phyloP scores from a whole-genome alignment of 768 basidiomycete species.

The Xerocomus potaroensis region DNA sequence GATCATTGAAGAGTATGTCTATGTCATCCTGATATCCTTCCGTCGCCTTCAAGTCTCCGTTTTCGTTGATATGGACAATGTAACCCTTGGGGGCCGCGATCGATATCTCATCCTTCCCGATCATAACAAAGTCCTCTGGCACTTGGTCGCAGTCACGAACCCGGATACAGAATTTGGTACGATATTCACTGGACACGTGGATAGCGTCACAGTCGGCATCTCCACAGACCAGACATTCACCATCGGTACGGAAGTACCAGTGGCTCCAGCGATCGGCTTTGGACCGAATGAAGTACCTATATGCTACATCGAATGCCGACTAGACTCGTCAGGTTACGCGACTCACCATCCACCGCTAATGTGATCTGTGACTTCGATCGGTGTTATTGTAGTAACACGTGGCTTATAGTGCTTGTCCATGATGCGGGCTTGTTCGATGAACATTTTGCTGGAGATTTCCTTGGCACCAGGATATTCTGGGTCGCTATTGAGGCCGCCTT shows the following conservation, averaged over 20 bases:
- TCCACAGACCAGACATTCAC: constrained; percentile 1
- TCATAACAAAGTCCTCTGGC: neutral
- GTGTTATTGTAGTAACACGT: no score
- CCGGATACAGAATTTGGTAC: neutral
- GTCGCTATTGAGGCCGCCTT: no score
- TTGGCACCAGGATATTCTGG: neutral
- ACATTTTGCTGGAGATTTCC: neutral
- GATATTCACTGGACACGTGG: constrained; percentile 3
- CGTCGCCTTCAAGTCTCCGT: neutral
- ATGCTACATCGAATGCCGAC: neutral
- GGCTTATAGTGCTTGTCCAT: neutral
- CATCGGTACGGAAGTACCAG: constrained; percentile 1
- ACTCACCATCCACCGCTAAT: neutral
- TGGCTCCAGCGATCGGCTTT: neutral
- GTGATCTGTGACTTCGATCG: no score
- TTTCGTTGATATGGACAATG: neutral
- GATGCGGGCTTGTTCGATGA: neutral
- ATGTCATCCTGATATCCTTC: neutral
- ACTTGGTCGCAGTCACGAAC: neutral
- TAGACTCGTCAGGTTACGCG: no score
- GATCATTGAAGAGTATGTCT: neutral
- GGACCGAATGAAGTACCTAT: neutral
- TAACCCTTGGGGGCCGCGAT: constrained; percentile 1
- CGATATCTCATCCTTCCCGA: constrained; percentile 1
- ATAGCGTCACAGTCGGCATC: neutral